Base-by-base conservation (phyloP, 257 asterid species). In the Nicotiana sylvestris region DNA sequence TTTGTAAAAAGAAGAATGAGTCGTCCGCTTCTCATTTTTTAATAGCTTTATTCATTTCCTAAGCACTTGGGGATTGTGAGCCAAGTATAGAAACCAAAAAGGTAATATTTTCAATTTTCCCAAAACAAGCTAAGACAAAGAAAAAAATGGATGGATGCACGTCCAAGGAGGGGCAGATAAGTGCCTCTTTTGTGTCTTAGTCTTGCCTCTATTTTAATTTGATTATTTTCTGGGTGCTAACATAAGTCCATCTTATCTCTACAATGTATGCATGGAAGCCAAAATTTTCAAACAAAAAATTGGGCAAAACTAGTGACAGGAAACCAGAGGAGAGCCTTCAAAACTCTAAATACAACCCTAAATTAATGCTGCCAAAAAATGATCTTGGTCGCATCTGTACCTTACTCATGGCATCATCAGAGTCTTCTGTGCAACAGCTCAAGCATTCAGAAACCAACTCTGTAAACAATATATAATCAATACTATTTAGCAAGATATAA, bases 381-480 rank as follows among this genome's bases (percentile, higher is more conserved):
- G 58, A 74, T 49, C 5, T 27, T 2, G 13, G 6, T 62, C 8
- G 11, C 29, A 65, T 25, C 33, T 57, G 81, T 90, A 93, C 99
- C 98, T 93, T 95, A 90, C 98, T 93, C 72, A 88, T 91, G 81
- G 93, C 93, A 87, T 95, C 98, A 87, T 94, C 98, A 79, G 98
- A 94, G 88, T 95, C 99, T 91, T 95, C 99, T 35, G 97, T 85
- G 83, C 99, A 95, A 83, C 99, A 95, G 83, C 86, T 94, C 64
- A 90, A 83, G 86, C 99, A 95, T 84, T 95, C 98, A 79, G 97
- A 89, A 21, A 94, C 92, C 84, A 95, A 85, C 89, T 92, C 99
- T 92, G 93, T 78, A 86, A 84, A 49, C 81, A 70, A 77, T 76
- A 30, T 21, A 30, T 72, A 78, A 82, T 61, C n/a, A 53, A 72